These are phyloP conservation scores for Bryoglossum gracile DNA, from an alignment of 495 filamentous ascomycete genomes.

Conservation along the genomic window DNA sequence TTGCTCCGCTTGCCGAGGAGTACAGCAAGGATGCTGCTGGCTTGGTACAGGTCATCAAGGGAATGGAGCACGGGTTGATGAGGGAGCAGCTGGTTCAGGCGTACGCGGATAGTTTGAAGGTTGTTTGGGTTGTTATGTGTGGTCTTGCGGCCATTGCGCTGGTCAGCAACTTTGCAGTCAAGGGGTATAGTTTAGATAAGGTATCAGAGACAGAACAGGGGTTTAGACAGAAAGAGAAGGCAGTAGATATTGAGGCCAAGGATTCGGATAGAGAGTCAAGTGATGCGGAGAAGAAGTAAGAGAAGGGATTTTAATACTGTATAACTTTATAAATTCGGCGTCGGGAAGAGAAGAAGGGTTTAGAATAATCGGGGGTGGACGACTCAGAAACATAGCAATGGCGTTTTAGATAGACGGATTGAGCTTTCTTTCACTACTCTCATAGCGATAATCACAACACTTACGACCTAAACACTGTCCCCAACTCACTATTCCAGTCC, in stretches of 20 bases:
- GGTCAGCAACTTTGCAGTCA: slow-evolving; percentile 7
- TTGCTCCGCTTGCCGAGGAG: slow-evolving; percentile 36
- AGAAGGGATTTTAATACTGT: too few relatives aligned
- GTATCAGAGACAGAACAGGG: slow-evolving; percentile 6
- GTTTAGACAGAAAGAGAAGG: slow-evolving; percentile 1
- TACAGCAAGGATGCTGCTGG: slow-evolving; percentile 50
- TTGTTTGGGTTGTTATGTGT: slow-evolving; percentile 49
- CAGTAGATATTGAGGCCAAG: not conserved
- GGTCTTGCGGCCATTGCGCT: slow-evolving; percentile 7
- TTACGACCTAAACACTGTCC: too few relatives aligned
- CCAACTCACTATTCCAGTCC: too few relatives aligned
- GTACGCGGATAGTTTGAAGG: slow-evolving; percentile 49
- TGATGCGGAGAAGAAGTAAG: too few relatives aligned
- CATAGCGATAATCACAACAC: too few relatives aligned
- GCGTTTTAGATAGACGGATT: too few relatives aligned
- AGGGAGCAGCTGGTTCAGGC: slow-evolving; percentile 41
- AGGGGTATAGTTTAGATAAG: slow-evolving; percentile 10
- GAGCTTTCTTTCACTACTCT: too few relatives aligned
- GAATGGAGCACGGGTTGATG: slow-evolving; percentile 35
- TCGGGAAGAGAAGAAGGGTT: too few relatives aligned
- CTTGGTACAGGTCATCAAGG: slow-evolving; percentile 49
- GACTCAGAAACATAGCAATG: too few relatives aligned
- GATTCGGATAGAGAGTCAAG: too few relatives aligned
- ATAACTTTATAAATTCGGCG: too few relatives aligned
- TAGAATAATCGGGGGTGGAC: too few relatives aligned